Percentiles rank a stretch among this genome's conserved stretches.
Conservation (phyloP, 2,329 filamentous ascomycete species). For the Talaromyces sp. region DNA sequence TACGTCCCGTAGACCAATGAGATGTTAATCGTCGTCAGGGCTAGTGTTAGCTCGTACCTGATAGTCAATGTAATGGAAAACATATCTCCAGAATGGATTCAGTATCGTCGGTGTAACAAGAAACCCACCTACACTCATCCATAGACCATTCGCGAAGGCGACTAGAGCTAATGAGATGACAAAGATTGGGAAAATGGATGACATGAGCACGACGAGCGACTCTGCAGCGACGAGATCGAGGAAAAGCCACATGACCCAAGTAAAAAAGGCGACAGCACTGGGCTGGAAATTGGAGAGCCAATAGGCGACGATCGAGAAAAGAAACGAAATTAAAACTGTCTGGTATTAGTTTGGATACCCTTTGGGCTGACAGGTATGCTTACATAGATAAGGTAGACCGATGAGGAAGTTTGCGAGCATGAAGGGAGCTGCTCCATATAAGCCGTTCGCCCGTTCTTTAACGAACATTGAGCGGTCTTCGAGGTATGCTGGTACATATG, state of each 20-base stretch:
- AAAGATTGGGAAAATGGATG: conserved; percentile 69
- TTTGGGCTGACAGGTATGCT: conserved; percentile 18
- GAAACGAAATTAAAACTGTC: conserved; percentile 64
- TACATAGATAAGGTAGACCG: conserved; percentile 73
- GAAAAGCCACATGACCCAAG: conserved; percentile 80
- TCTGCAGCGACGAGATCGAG: conserved; percentile 79
- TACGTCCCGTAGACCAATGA: background rate
- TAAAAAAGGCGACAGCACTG: conserved; percentile 65
- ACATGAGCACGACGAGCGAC: conserved; percentile 74
- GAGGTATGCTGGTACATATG: conserved; percentile 79
- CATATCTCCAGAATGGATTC: conserved; percentile 82
- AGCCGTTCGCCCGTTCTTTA: conserved; percentile 77
- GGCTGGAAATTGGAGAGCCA: conserved; percentile 76
- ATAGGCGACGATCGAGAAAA: conserved; percentile 75
- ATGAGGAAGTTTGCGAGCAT: conserved; percentile 77
- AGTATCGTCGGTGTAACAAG: conserved; percentile 69
- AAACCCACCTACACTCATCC: conserved; percentile 85
- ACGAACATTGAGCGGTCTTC: conserved; percentile 71
- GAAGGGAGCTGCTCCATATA: conserved; percentile 72
- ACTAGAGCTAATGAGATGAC: conserved; percentile 75
- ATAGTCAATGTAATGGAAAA: conserved; percentile 86
- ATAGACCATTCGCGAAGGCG: conserved; percentile 82
- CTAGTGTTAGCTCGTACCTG: conserved; percentile 48
- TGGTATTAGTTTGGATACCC: conserved; percentile 16
- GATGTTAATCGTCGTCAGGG: background rate